phyloP scores from a whole-genome alignment of 495 filamentous ascomycete species.

The Echria macrotheca region DNA sequence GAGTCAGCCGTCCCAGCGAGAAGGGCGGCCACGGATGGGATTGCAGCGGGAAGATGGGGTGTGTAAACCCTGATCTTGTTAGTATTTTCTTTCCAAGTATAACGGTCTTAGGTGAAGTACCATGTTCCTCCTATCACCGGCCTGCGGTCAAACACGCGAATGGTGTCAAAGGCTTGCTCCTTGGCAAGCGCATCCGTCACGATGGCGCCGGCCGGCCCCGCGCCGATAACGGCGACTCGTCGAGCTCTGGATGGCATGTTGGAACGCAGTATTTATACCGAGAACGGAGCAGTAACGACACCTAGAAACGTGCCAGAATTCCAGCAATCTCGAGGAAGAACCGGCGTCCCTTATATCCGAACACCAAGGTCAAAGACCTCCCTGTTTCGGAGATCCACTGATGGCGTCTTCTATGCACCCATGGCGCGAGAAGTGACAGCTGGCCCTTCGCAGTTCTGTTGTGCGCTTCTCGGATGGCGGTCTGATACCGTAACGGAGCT shows the following conservation, averaged over 20 bases:
- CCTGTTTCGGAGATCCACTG: too few relatives aligned
- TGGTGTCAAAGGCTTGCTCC: constrained; percentile 52
- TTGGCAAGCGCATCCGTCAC: constrained; percentile 55
- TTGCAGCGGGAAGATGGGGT: constrained; percentile 30
- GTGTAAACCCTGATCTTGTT: constrained; percentile 25
- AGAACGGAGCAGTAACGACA: neutral
- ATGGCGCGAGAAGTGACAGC: too few relatives aligned
- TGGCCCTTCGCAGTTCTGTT: too few relatives aligned
- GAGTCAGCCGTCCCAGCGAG: constrained; percentile 45
- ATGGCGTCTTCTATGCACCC: too few relatives aligned
- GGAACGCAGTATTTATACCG: neutral
- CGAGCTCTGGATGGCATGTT: constrained; percentile 25
- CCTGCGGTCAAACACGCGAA: constrained; percentile 53
- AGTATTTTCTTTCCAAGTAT: too few relatives aligned
- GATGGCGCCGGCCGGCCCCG: constrained; percentile 55
- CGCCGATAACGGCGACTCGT: constrained; percentile 55
- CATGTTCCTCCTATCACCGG: constrained; percentile 30
- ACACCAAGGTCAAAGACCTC: too few relatives aligned
- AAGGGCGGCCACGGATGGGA: constrained; percentile 41
- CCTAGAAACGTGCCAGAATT: too few relatives aligned
- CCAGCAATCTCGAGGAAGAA: too few relatives aligned
- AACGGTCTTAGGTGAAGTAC: constrained; percentile 8
- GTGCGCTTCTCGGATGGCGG: too few relatives aligned
- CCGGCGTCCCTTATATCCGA: too few relatives aligned
- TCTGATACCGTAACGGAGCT: too few relatives aligned